These are phyloP conservation scores for Plasmodium fragile DNA, from an alignment of 169 alveolate genomes.

Conservation along the genomic window DNA sequence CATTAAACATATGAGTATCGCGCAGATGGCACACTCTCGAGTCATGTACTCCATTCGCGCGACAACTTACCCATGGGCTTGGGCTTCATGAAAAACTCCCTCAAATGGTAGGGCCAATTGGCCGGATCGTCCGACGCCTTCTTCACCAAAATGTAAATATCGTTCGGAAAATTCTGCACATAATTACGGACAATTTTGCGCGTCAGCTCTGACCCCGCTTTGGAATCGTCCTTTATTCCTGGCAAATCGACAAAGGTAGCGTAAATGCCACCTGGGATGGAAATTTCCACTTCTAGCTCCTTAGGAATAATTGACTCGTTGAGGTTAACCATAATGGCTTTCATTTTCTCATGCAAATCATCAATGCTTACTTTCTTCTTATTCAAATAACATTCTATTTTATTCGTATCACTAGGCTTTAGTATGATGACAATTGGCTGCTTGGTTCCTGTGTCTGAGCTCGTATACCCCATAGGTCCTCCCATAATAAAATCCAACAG, in stretches of 20 bases:
- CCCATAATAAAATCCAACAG: constrained; percentile 92
- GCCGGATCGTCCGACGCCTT: constrained; percentile 93
- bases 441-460: constrained; percentile 92
- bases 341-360: constrained; percentile 89
- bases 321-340: constrained; percentile 83
- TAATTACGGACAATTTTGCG: constrained; percentile 89
- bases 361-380: constrained; percentile 78
- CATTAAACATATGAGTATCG: background rate
- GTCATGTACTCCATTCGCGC: background rate
- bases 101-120: constrained; percentile 92
- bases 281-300: constrained; percentile 90
- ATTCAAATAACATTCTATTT: constrained; percentile 69
- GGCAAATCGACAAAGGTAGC: constrained; percentile 93
- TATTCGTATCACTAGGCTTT: constrained; percentile 83
- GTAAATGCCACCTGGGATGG: constrained; percentile 90
- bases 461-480: constrained; percentile 92
- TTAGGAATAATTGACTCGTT: constrained; percentile 84
- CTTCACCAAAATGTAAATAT: constrained; percentile 89
- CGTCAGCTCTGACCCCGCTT: constrained; percentile 90
- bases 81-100: constrained; percentile 87
- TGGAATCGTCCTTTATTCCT: constrained; percentile 92
- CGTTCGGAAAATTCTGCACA: constrained; percentile 91
- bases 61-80: constrained; percentile 80
- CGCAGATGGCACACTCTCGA: background rate
- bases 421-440: constrained; percentile 91